Evolutionary conservation across 345 rosid genomes (phyloP), one percentile per base, ranked within the genome.

Genomic region (Heritiera littoralis): DNA sequence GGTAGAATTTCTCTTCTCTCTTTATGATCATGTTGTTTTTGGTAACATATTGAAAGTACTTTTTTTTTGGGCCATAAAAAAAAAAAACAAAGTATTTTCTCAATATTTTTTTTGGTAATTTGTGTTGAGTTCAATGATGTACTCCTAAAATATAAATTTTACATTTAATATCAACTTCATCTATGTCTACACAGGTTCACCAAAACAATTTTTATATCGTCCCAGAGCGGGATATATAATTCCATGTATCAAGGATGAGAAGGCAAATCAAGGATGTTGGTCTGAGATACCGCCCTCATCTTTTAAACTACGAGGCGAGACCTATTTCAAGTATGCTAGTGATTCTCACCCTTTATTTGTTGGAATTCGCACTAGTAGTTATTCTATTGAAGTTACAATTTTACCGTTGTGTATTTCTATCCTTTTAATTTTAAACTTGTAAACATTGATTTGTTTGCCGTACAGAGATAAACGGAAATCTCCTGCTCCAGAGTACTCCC

Each of bases 381-480:
- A 10, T 63, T 79, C 28, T 77, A n/a, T 48, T 52, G 10, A 76
- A 72, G 46, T 52, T 51, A 5, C 18, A 2, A 30, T 49, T 28
- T 7, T 32, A 63, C 2, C 13, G 65, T 10, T 9, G 3, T 43
- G 10, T 9, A 10, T 60, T 28, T 7, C 65, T 23, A 28, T 60
- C 65, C 30, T 60, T 74, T n/a, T 51, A 1, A 14, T 67, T 9
- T 30, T 2, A 30, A 41, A 59, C 35, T 66, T 43, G 6, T 69
- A 45, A 10, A 9, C 5, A 54, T 30, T 17, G 75, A 40, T 80
- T 77, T 69, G 61, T 72, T 56, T 78, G 43, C 56, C 13, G 7
- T 89, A 89, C 89, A 93, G 98, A 84, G 97, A 95, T 83, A 93
- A 95, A 84, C 83, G 80, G 82, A 95, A 95, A 85, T 83, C 86